These are phyloP conservation scores for Oryza brachyantha DNA, from an alignment of 176 grass and related monocot genomes.

Conservation along the genomic window DNA sequence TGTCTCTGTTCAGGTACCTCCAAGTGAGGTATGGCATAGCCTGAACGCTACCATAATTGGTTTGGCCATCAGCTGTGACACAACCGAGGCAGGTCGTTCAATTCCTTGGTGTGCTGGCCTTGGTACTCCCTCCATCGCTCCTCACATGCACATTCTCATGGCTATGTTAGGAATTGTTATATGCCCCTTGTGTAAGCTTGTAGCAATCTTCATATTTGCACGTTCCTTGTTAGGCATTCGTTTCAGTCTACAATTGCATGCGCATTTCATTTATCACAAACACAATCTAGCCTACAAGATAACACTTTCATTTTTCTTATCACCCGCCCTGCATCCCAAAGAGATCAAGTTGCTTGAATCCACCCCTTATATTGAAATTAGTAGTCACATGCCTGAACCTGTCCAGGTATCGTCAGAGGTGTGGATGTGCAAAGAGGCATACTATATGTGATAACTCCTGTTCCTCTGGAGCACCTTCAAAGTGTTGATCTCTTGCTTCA, in stretches of 20 bases:
- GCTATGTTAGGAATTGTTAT: neutral
- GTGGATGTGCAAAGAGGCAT: conserved; percentile 61
- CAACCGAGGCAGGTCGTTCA: conserved; percentile 26
- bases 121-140: conserved; percentile 44
- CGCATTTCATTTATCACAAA: neutral
- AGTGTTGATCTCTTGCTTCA: conserved; percentile 81
- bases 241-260: neutral
- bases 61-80: conserved; percentile 56
- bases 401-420: conserved; percentile 78
- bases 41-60: conserved; percentile 89
- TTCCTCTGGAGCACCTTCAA: conserved; percentile 56
- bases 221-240: neutral
- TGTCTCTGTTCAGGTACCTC: conserved; percentile 54
- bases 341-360: neutral
- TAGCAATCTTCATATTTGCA: neutral
- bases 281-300: neutral
- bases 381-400: neutral
- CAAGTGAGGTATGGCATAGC: conserved; percentile 70
- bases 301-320: too few species aligned
- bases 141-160: neutral
- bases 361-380: too few species aligned
- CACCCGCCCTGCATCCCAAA: too few species aligned
- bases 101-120: conserved; percentile 69
- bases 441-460: conserved; percentile 77
- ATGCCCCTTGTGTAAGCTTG: neutral